phyloP scores from a whole-genome alignment of 192 early-diverging fungal species.

The Backusella psychrophila region DNA sequence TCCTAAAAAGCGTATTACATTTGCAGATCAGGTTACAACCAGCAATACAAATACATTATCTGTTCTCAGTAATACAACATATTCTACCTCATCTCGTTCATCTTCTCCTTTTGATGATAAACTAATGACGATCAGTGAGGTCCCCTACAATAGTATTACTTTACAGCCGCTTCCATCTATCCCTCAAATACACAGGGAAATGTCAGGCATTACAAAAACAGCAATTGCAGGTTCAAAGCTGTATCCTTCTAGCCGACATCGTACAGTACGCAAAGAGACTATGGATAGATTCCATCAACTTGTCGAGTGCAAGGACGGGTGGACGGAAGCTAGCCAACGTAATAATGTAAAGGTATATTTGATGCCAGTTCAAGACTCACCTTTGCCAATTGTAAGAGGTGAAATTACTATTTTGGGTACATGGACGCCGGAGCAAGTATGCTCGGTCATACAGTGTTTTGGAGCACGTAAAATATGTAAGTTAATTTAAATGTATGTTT shows the following conservation, averaged over 20 bases:
- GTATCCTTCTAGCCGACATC: conserved; percentile 38
- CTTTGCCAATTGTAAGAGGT: conserved; percentile 42
- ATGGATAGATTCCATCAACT: conserved; percentile 38
- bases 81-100: conserved; percentile 12
- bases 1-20: not conserved
- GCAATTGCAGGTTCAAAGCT: conserved; percentile 16
- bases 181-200: not conserved
- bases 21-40: conserved; percentile 6
- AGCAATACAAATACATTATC: not conserved
- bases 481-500: not conserved
- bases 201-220: not conserved
- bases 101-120: conserved; percentile 12
- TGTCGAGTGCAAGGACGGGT: conserved; percentile 33
- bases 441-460: conserved; percentile 43
- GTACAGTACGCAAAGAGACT: conserved; percentile 24
- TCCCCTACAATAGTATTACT: not conserved
- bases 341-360: conserved; percentile 39
- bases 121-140: conserved; percentile 9
- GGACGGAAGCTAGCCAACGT: conserved; percentile 34
- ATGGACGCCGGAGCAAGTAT: conserved; percentile 48
- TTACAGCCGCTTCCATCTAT: not conserved
- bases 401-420: conserved; percentile 37
- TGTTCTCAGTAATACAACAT: not conserved
- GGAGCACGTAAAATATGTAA: conserved; percentile 39
- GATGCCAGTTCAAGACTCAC: conserved; percentile 31